Conservation (phyloP, 306 rosid species). For the Castanea mollissima region DNA sequence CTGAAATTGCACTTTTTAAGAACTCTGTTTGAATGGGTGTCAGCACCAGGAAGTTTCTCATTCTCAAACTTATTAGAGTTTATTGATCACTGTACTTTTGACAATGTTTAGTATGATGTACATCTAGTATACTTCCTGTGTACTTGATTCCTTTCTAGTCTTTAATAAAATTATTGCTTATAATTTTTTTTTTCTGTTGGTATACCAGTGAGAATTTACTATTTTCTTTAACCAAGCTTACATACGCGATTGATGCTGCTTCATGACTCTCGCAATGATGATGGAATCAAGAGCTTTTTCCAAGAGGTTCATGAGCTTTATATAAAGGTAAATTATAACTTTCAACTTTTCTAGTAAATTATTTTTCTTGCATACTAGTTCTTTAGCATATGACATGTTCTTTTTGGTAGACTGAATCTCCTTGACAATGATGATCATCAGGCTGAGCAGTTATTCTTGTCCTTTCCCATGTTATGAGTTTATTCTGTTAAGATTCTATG, state of each 20-base stretch:
- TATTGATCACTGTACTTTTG: no score
- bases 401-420: no score
- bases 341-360: neutral
- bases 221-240: constrained; percentile 61
- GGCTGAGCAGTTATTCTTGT: neutral
- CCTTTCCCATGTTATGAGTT: neutral
- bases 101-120: no score
- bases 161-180: no score
- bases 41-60: no score
- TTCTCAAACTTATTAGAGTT: no score
- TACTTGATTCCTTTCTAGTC: no score
- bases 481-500: neutral
- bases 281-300: constrained; percentile 98
- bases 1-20: no score
- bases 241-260: constrained; percentile 92
- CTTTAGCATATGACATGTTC: neutral
- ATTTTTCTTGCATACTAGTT: neutral
- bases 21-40: no score
- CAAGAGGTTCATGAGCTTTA: constrained; percentile 98
- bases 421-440: neutral
- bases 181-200: no score
- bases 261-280: constrained; percentile 96
- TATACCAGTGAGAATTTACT: constrained; percentile 4
- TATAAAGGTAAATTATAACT: constrained; percentile 60
- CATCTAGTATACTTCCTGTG: no score